Evolutionary conservation across 176 grass and related monocot genomes (phyloP).

Genomic region (Elymus sibiricus): DNA sequence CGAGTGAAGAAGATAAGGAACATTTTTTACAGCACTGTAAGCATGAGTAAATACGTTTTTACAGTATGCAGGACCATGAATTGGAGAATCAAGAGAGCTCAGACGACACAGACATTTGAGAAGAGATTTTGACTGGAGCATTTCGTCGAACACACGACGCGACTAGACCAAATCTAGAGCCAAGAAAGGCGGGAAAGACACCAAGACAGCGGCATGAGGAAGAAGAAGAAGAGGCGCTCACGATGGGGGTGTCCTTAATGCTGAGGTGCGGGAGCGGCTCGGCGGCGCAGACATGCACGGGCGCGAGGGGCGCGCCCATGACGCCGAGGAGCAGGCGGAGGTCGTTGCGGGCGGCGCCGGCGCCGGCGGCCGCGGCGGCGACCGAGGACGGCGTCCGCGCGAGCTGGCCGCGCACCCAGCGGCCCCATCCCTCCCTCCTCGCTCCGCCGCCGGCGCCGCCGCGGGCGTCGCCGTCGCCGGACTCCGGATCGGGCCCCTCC

Average conservation of each 20-base stretch:
- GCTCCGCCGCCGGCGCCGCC: background rate
- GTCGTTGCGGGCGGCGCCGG: conserved; percentile 48
- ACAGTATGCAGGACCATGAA: conserved; percentile 24
- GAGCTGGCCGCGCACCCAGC: conserved; percentile 55
- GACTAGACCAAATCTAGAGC: conserved; percentile 8
- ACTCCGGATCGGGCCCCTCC: conserved; percentile 73
- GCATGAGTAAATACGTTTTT: background rate
- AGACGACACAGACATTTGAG: background rate
- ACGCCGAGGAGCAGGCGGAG: conserved; percentile 64
- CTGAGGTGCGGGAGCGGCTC: conserved; percentile 69
- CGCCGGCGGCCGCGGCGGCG: background rate
- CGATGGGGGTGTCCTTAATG: conserved; percentile 79
- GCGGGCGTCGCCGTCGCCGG: conserved; percentile 24
- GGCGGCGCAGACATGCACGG: conserved; percentile 59
- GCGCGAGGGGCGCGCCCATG: conserved; percentile 68
- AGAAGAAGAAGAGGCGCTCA: conserved; percentile 15
- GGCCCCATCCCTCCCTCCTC: conserved; percentile 54
- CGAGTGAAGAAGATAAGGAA: background rate
- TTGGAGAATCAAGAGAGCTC: background rate
- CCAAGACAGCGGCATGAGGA: background rate
- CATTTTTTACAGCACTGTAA: background rate
- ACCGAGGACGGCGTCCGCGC: conserved; percentile 30
- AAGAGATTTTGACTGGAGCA: background rate
- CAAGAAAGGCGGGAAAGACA: background rate
- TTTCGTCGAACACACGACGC: conserved; percentile 27